Evolutionary conservation across 202 grass and related monocot genomes (phyloP).

Genomic region (Setaria viridis): DNA sequence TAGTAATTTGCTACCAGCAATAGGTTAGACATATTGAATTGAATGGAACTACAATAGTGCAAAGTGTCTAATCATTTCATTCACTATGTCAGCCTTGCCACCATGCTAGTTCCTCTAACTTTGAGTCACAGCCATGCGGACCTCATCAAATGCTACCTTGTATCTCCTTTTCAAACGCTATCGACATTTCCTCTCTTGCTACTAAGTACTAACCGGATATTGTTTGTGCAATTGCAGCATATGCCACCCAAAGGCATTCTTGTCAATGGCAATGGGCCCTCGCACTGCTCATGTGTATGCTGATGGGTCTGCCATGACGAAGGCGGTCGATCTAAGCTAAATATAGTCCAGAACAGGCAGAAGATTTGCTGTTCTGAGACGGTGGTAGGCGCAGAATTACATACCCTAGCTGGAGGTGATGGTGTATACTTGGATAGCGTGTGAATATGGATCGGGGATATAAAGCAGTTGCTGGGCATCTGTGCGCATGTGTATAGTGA

Average conservation of each 20-base stretch:
- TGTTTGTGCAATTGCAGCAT: constrained; percentile 40
- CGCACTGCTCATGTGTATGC: constrained; percentile 23
- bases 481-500: constrained; percentile 42
- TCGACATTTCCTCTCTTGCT: constrained; percentile 1
- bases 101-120: background rate
- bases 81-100: background rate
- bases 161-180: background rate
- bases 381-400: background rate
- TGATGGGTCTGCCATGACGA: constrained; percentile 34
- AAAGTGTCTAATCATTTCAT: background rate
- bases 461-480: constrained; percentile 50
- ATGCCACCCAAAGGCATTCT: constrained; percentile 21
- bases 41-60: background rate
- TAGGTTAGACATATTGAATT: background rate
- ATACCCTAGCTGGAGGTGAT: constrained; percentile 29
- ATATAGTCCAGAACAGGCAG: constrained; percentile 19
- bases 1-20: background rate
- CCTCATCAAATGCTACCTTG: background rate
- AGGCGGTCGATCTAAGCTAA: background rate
- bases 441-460: constrained; percentile 55
- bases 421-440: constrained; percentile 32
- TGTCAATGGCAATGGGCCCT: constrained; percentile 13
- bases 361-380: background rate
- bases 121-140: no score
- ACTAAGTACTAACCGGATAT: background rate